Base-by-base conservation (phyloP, 2,329 filamentous ascomycete species). In the Apiospora marii region DNA sequence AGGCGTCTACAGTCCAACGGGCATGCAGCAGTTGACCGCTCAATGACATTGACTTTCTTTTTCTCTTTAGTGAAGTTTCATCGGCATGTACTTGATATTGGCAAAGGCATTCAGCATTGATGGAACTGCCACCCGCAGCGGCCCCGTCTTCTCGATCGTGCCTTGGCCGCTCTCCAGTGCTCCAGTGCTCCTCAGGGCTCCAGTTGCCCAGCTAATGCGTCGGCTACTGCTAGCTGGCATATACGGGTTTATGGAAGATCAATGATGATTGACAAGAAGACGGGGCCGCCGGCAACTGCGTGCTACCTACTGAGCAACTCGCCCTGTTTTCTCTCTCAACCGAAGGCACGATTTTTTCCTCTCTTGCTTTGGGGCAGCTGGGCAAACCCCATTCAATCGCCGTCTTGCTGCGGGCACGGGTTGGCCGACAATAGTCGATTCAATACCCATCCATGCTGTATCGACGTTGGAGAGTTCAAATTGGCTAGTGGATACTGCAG, bases 1-100 rank as follows among this genome's bases (percentile, higher is more conserved):
- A 37, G 58, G 58, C 58, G 58, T 14, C 34, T n/a, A 64, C 41
- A 37, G 58, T 22, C 3, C 34, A 64, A 64, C 58, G 58, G 34
- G 58, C 58, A 14, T 64, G 58, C 58, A 41, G 58, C 58, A 41
- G 58, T 64, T 64, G 58, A 64, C 58, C 58, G 58, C 58, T 64
- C 34, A 64, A 64, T 64, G 58, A 64, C 58, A 64, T 64, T 13
- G 58, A 64, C 30, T 41, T 64, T n/a, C 58, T 64, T 64, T 64
- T 64, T 64, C 58, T 41, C 58, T 13, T 61, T 61, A 64, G 30
- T 41, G 34, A 41, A 41, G 58, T 64, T 64, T 64, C 58, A 64
- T 64, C 58, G 34, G 41, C 19, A n/a, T 64, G 58, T 34, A 37
- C 34, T 41, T 5, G 58, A n/a, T 41, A 64, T 64, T 64, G 58